Conservation (phyloP, 768 basidiomycete genomes). For the Rhodotorula babjevae region DNA sequence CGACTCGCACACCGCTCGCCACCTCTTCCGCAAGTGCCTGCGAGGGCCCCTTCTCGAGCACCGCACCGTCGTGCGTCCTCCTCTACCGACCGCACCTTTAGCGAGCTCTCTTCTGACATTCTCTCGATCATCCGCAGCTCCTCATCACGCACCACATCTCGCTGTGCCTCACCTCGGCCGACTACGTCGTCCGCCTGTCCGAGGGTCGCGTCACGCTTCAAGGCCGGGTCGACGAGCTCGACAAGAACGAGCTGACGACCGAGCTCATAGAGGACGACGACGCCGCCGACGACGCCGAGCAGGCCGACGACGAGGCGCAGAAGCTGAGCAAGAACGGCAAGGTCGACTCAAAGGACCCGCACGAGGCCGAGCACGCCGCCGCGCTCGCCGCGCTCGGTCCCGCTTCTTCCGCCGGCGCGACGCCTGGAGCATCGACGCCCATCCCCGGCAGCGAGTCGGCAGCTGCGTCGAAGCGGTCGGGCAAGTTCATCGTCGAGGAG, state of each 20-base stretch:
- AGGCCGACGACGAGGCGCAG: background rate
- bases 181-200: conserved; percentile 36
- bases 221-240: conserved; percentile 31
- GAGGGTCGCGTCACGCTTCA: conserved; percentile 34
- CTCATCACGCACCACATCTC: conserved; percentile 42
- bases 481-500: conserved; percentile 38
- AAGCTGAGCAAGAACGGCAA: background rate
- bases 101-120: conserved; percentile 63
- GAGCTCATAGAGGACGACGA: conserved; percentile 30
- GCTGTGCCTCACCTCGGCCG: conserved; percentile 36
- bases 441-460: background rate
- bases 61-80: conserved; percentile 62
- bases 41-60: conserved; percentile 70
- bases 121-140: conserved; percentile 68
- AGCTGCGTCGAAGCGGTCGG: background rate
- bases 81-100: conserved; percentile 79
- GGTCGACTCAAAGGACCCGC: conserved; percentile 13
- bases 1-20: conserved; percentile 66
- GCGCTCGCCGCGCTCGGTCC: background rate
- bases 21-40: conserved; percentile 54
- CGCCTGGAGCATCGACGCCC: background rate
- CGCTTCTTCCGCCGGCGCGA: background rate
- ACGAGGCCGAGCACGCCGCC: conserved; percentile 3
- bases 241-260: conserved; percentile 17
- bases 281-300: conserved; percentile 5